These are phyloP conservation scores for Trametes cingulata DNA, from an alignment of 768 basidiomycete genomes.

Conservation along the genomic window DNA sequence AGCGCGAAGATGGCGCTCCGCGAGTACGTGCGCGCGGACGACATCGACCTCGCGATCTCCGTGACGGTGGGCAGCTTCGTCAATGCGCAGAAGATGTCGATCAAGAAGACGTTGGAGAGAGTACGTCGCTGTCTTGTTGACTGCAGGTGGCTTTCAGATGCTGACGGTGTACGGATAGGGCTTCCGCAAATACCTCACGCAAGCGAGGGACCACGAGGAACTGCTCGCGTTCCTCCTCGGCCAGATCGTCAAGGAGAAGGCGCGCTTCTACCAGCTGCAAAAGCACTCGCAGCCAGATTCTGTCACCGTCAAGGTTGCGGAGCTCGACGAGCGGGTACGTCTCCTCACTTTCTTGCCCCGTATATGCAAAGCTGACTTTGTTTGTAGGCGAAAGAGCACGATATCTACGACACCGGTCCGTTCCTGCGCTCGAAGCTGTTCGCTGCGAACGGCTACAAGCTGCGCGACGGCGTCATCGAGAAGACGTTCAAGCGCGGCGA, in stretches of 20 bases:
- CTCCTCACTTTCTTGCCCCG: not conserved
- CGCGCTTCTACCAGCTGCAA: slow-evolving; percentile 78
- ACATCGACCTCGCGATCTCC: slow-evolving; percentile 96
- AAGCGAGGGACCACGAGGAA: slow-evolving; percentile 95
- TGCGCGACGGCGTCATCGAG: slow-evolving; percentile 64
- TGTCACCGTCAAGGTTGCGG: slow-evolving; percentile 72
- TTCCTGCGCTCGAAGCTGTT: slow-evolving; percentile 89
- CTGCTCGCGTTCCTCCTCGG: slow-evolving; percentile 93
- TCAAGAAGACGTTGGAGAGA: slow-evolving; percentile 96
- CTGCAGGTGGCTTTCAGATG: too few relatives aligned
- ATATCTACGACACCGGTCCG: slow-evolving; percentile 86
- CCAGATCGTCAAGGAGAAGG: slow-evolving; percentile 89
- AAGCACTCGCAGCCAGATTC: slow-evolving; percentile 75
- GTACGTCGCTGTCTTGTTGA: slow-evolving; percentile 55
- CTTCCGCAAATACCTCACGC: slow-evolving; percentile 96
- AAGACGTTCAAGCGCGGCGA: slow-evolving; percentile 59
- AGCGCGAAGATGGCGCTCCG: slow-evolving; percentile 98
- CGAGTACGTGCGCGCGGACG: slow-evolving; percentile 93
- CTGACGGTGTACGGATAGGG: too few relatives aligned
- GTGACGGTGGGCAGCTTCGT: slow-evolving; percentile 96
- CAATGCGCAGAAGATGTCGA: slow-evolving; percentile 95
- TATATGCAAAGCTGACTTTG: not conserved
- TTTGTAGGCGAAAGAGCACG: slow-evolving; percentile 90
- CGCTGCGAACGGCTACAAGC: slow-evolving; percentile 82
- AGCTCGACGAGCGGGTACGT: slow-evolving; percentile 86